These are phyloP conservation scores for Pisolithus tinctorius DNA, from an alignment of 768 basidiomycete genomes.

Conservation along the genomic window DNA sequence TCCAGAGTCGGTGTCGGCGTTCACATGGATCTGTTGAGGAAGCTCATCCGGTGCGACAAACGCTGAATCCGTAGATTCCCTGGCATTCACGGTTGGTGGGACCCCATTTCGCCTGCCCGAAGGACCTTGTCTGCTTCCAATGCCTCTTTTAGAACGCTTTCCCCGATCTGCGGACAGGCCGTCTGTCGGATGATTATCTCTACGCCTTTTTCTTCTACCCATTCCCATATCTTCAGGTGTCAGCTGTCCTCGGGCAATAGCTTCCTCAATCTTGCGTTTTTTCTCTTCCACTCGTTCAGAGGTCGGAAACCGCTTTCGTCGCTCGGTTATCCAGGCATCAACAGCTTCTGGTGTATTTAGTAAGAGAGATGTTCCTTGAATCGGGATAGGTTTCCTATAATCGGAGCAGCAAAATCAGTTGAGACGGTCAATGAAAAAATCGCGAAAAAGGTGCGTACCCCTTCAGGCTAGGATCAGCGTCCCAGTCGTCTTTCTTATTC, in stretches of 20 bases:
- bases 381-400: slow-evolving; percentile 59
- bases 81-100: neutral
- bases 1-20: slow-evolving; percentile 25
- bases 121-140: slow-evolving; percentile 17
- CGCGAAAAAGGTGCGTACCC: slow-evolving; percentile 41
- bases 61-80: neutral
- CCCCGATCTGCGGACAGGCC: slow-evolving; percentile 6
- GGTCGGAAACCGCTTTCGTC: slow-evolving; percentile 83
- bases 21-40: slow-evolving; percentile 4
- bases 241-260: slow-evolving; percentile 73
- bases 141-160: slow-evolving; percentile 23
- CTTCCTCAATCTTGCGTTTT: slow-evolving; percentile 71
- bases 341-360: slow-evolving; percentile 81
- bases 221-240: slow-evolving; percentile 38
- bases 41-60: neutral
- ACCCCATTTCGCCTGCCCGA: neutral
- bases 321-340: slow-evolving; percentile 81
- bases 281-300: slow-evolving; percentile 67
- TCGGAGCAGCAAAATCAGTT: slow-evolving; percentile 1
- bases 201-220: slow-evolving; percentile 37
- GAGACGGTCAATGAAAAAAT: neutral
- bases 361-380: slow-evolving; percentile 71
- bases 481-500: slow-evolving; percentile 57
- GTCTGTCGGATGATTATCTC: slow-evolving; percentile 18
- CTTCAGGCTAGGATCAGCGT: slow-evolving; percentile 75